phyloP scores from a whole-genome alignment of 176 grass and related monocot genomes.

The Themeda triandra region DNA sequence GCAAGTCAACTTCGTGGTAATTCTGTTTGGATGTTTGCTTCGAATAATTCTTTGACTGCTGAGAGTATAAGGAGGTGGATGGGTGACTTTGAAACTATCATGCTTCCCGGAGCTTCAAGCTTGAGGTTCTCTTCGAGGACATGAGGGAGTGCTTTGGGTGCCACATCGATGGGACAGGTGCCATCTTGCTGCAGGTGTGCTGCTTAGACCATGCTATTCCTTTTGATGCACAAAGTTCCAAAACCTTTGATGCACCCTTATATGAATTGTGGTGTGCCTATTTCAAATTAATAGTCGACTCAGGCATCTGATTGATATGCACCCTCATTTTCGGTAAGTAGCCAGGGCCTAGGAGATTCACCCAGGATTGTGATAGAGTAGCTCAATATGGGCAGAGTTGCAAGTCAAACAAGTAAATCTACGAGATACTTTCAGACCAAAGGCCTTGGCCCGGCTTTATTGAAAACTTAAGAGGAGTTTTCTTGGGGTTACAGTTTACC shows the following conservation, averaged over 20 bases:
- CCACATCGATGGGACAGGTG: conserved; percentile 30
- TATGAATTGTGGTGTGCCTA: background rate
- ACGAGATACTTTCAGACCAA: background rate
- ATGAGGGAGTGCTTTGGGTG: conserved; percentile 60
- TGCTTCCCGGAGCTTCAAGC: conserved; percentile 59
- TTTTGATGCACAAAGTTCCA: background rate
- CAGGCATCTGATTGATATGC: background rate
- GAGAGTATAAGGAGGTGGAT: conserved; percentile 87
- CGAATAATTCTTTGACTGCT: conserved; percentile 64
- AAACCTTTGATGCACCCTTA: background rate
- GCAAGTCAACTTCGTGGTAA: conserved; percentile 89
- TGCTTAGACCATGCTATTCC: background rate
- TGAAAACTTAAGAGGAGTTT: background rate
- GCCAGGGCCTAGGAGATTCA: background rate
- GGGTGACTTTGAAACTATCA: too few relatives aligned
- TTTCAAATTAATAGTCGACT: background rate
- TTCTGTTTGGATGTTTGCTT: conserved; percentile 99
- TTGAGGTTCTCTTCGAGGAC: conserved; percentile 74
- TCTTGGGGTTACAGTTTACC: background rate
- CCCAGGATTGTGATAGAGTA: background rate
- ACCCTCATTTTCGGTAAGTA: background rate
- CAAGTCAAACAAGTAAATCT: background rate
- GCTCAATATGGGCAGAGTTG: background rate
- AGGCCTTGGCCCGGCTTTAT: background rate
- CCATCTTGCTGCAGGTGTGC: conserved; percentile 77